Evolutionary conservation across 768 basidiomycete genomes (phyloP).

Genomic region (Boletus vinaceobasis): DNA sequence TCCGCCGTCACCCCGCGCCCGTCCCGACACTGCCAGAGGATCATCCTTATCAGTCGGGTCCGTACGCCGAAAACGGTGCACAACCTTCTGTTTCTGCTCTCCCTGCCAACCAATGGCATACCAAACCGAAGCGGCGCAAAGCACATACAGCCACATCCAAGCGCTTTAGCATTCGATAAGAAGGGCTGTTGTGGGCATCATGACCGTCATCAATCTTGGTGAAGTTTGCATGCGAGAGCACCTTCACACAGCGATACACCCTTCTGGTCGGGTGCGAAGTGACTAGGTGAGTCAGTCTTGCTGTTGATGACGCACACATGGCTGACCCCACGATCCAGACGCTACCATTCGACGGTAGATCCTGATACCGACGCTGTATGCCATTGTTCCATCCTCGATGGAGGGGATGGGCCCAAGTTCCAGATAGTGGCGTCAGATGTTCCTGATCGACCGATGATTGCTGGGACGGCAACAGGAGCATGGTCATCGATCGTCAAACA

Average conservation of each 20-base stretch:
- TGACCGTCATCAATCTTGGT: slow-evolving; percentile 75
- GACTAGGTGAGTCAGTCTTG: slow-evolving; percentile 48
- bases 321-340: slow-evolving; percentile 39
- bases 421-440: slow-evolving; percentile 75
- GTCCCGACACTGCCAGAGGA: slow-evolving; percentile 35
- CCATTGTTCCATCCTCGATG: slow-evolving; percentile 79
- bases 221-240: slow-evolving; percentile 79
- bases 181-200: slow-evolving; percentile 76
- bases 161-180: slow-evolving; percentile 70
- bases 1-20: slow-evolving; percentile 33
- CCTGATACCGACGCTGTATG: slow-evolving; percentile 67
- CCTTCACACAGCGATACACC: slow-evolving; percentile 81
- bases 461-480: slow-evolving; percentile 85
- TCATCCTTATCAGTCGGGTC: slow-evolving; percentile 22
- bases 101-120: slow-evolving; percentile 33
- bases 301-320: neutral
- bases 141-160: slow-evolving; percentile 78
- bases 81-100: slow-evolving; percentile 16
- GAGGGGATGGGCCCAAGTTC: slow-evolving; percentile 83
- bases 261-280: slow-evolving; percentile 87
- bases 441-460: slow-evolving; percentile 68
- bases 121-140: slow-evolving; percentile 75
- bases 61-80: slow-evolving; percentile 24
- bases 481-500: slow-evolving; percentile 83
- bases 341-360: slow-evolving; percentile 75